Base-by-base conservation (phyloP, 345 rosid genomes). In the Salix purpurea region DNA sequence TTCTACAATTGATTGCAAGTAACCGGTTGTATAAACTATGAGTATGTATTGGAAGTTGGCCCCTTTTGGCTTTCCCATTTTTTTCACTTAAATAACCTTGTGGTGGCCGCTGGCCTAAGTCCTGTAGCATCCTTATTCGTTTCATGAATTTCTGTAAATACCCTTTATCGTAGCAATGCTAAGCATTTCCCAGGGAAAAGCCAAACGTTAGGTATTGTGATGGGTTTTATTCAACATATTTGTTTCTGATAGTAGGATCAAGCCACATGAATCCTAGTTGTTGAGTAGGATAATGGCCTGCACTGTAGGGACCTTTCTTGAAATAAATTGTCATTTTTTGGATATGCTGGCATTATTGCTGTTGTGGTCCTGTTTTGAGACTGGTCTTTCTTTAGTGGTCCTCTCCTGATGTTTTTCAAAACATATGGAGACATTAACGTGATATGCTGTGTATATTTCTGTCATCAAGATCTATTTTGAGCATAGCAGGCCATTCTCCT, bases 311-410 rank as follows among this genome's bases (percentile, higher is more conserved):
- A 74, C 80, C 79, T 77, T 76, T 34, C 66, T 66, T 58, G 62
- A 44, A 34, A 72, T 52, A 74, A 52, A 19, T 73, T 69, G 42
- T 73, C 78, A 65, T 72, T 48, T 70, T 65, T 74, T 70, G 36
- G 69, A 72, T 54, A 70, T 64, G 74, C 62, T 60, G 50, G 70
- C 75, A 72, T 69, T 70, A 52, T 42, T 72, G 76, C 40, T 56
- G 30, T 72, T 72, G 85, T 82, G 87, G 84, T 87, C 90, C 88
- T 79, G 44, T 40, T 19, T 70, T 32, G 80, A 19, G 78, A 77
- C 77, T 12, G 44, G 54, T 69, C 67, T 44, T 72, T 82, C 56
- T 24, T 6, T 21, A 23, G 80, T 78, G 88, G 87, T 80, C 83
- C 86, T 82, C 78, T 37, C 18, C 14, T 11, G 6, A 42, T n/a